phyloP scores from a whole-genome alignment of 176 grass and related monocot genomes.

The Rhynchospora breviuscula region DNA sequence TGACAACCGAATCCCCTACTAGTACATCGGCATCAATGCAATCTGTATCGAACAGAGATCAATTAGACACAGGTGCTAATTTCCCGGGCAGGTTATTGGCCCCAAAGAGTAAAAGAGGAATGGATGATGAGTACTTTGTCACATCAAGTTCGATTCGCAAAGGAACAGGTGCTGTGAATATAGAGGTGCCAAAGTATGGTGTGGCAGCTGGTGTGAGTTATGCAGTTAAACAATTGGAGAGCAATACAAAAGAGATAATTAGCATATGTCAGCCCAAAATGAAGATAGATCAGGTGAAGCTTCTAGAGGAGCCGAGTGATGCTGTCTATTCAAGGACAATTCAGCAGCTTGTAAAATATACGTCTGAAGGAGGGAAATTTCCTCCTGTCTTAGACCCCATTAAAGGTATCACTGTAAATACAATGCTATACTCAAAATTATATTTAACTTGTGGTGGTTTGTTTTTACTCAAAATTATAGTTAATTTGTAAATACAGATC shows the following conservation, averaged over 20 bases:
- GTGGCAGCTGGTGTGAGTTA: slow-evolving; percentile 56
- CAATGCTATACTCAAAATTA: slow-evolving; percentile 7
- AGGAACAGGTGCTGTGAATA: slow-evolving; percentile 63
- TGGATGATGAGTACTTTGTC: slow-evolving; percentile 70
- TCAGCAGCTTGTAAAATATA: slow-evolving; percentile 49
- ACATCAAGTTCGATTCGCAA: slow-evolving; percentile 60
- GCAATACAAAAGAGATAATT: slow-evolving; percentile 56
- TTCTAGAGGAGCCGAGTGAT: slow-evolving; percentile 71
- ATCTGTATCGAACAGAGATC: slow-evolving; percentile 3
- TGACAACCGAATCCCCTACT: slow-evolving; percentile 52
- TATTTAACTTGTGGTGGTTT: neutral
- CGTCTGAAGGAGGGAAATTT: slow-evolving; percentile 51
- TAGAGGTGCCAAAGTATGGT: slow-evolving; percentile 65
- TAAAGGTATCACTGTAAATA: slow-evolving; percentile 55
- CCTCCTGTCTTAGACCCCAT: slow-evolving; percentile 75
- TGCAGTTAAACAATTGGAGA: slow-evolving; percentile 74
- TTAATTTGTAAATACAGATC: slow-evolving; percentile 34
- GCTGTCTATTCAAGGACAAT: slow-evolving; percentile 65
- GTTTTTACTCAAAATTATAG: neutral
- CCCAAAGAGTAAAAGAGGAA: slow-evolving; percentile 88
- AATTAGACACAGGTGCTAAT: slow-evolving; percentile 34
- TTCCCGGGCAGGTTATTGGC: slow-evolving; percentile 32
- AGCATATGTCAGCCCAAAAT: slow-evolving; percentile 84
- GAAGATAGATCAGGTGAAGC: slow-evolving; percentile 88
- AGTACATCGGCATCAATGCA: slow-evolving; percentile 23